phyloP scores from a whole-genome alignment of 768 basidiomycete species.

The Imleria badia region DNA sequence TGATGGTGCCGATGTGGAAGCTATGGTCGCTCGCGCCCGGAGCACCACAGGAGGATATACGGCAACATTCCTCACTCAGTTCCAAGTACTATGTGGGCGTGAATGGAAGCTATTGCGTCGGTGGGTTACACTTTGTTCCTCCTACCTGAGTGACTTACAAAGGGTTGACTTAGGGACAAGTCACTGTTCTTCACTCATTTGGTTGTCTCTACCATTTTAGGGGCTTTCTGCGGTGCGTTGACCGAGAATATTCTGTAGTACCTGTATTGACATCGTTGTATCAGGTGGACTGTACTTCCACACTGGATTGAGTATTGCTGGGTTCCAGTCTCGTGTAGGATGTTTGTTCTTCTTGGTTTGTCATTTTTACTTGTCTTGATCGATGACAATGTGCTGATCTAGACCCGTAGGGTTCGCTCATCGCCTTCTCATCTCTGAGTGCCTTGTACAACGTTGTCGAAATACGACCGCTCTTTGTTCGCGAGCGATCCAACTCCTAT shows the following conservation, averaged over 20 bases:
- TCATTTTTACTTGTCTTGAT: background rate
- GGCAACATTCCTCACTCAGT: conserved; percentile 85
- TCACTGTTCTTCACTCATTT: conserved; percentile 82
- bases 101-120: conserved; percentile 83
- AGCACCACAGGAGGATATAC: conserved; percentile 44
- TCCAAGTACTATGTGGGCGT: conserved; percentile 76
- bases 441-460: conserved; percentile 88
- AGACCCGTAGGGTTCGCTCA: conserved; percentile 67
- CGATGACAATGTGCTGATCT: conserved; percentile 6
- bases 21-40: conserved; percentile 16
- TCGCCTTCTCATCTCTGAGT: conserved; percentile 89
- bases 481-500: conserved; percentile 82
- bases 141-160: background rate
- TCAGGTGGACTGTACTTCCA: conserved; percentile 84
- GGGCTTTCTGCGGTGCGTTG: conserved; percentile 77
- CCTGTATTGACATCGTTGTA: background rate
- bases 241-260: background rate
- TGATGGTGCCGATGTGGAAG: conserved; percentile 18
- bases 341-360: conserved; percentile 88
- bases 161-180: conserved; percentile 58
- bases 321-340: conserved; percentile 93
- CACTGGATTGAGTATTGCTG: conserved; percentile 78
- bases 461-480: conserved; percentile 81
- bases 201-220: conserved; percentile 64
- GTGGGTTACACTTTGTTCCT: conserved; percentile 30